These are phyloP conservation scores for Oryza australiensis DNA, from an alignment of 176 grass and related monocot genomes.

Conservation along the genomic window DNA sequence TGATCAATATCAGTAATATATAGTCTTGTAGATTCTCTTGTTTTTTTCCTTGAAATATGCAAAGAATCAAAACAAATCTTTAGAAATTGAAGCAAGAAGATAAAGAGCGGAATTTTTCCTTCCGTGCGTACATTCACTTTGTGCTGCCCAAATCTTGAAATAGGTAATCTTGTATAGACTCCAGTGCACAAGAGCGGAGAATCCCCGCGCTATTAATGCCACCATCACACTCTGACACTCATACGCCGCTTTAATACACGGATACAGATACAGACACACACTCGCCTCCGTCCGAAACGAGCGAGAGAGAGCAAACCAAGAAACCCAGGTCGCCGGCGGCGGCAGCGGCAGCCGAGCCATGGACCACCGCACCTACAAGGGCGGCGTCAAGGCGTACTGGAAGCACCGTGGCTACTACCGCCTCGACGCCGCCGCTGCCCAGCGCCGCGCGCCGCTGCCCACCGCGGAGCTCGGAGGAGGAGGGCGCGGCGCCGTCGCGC, in stretches of 20 bases:
- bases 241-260: not conserved
- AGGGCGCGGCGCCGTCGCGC: not conserved
- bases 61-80: not conserved
- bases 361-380: slow-evolving; percentile 42
- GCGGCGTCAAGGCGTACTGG: slow-evolving; percentile 70
- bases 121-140: too few species aligned
- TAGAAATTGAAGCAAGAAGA: not conserved
- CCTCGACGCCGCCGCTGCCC: slow-evolving; percentile 31
- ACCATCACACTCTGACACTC: not conserved
- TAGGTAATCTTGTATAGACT: not conserved
- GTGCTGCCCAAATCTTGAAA: not conserved
- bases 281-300: not conserved
- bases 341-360: not conserved
- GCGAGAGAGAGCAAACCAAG: not conserved
- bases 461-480: slow-evolving; percentile 41
- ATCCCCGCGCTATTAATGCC: not conserved
- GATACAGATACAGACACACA: too few species aligned
- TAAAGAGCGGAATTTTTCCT: too few species aligned
- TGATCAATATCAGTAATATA: not conserved
- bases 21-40: not conserved
- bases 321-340: not conserved
- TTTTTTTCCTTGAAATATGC: not conserved
- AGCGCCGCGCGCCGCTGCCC: slow-evolving; percentile 31
- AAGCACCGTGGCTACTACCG: slow-evolving; percentile 55
- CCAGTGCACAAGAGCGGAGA: not conserved